Evolutionary conservation across 2,329 filamentous ascomycete species (phyloP).

Genomic region (Sphaceloma murrayae): DNA sequence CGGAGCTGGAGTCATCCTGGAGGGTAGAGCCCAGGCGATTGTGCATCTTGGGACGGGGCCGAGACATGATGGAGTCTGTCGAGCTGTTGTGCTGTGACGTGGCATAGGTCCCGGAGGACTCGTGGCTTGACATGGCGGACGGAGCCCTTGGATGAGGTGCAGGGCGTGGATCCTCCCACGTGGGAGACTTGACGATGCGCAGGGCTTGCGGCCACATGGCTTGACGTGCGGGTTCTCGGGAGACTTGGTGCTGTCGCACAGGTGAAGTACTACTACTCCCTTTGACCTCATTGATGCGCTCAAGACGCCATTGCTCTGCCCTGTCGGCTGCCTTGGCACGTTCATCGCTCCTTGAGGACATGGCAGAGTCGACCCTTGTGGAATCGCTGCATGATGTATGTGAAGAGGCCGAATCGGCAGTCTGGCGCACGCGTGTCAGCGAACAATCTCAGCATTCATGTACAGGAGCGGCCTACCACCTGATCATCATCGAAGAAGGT

Average conservation of each 20-base stretch:
- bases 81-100: not conserved
- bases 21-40: not conserved
- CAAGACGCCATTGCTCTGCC: not conserved
- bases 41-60: conserved; percentile 10
- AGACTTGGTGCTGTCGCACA: too few relatives aligned
- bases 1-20: conserved; percentile 7
- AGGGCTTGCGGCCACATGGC: conserved; percentile 14
- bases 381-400: conserved; percentile 9
- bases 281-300: conserved; percentile 11
- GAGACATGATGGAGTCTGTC: conserved; percentile 5
- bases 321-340: conserved; percentile 4
- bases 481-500: conserved; percentile 16
- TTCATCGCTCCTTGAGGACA: conserved; percentile 15
- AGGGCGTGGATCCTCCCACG: conserved; percentile 8
- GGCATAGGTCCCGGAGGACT: not conserved
- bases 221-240: conserved; percentile 5
- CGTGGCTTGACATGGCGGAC: not conserved
- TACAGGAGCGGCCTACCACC: conserved; percentile 1
- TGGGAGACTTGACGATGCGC: conserved; percentile 5
- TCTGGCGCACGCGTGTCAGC: not conserved
- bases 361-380: conserved; percentile 13
- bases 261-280: too few relatives aligned
- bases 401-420: conserved; percentile 1
- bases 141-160: conserved; percentile 1
- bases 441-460: not conserved